phyloP scores from a whole-genome alignment of 306 rosid genomes.

The Trifolium subterraneum region DNA sequence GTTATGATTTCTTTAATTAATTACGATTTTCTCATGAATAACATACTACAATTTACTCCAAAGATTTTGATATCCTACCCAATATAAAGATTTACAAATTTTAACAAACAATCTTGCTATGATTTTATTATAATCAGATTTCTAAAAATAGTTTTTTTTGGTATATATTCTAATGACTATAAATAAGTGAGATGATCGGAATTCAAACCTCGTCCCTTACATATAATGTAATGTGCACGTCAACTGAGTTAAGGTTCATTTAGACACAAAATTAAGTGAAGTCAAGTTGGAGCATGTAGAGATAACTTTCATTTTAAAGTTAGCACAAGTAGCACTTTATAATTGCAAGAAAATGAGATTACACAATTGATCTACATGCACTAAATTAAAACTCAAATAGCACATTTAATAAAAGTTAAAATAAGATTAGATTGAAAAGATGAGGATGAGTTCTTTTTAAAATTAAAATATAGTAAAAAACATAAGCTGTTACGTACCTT shows the following conservation, averaged over 20 bases:
- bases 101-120: no score
- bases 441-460: neutral
- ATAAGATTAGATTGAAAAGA: conserved; percentile 3
- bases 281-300: neutral
- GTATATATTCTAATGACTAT: no score
- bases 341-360: neutral
- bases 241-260: no score
- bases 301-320: neutral
- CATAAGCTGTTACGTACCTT: neutral
- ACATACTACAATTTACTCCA: neutral
- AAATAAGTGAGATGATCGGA: no score
- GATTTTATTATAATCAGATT: no score
- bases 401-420: neutral
- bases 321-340: neutral
- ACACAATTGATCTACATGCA: neutral
- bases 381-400: neutral
- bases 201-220: no score
- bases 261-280: no score
- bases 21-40: neutral
- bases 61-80: no score
- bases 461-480: neutral
- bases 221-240: no score
- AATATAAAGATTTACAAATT: no score
- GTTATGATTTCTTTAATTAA: neutral
- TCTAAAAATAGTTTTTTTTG: no score